phyloP scores from a whole-genome alignment of 202 grass and related monocot species.

The Schoenoplectus tabernaemontani region DNA sequence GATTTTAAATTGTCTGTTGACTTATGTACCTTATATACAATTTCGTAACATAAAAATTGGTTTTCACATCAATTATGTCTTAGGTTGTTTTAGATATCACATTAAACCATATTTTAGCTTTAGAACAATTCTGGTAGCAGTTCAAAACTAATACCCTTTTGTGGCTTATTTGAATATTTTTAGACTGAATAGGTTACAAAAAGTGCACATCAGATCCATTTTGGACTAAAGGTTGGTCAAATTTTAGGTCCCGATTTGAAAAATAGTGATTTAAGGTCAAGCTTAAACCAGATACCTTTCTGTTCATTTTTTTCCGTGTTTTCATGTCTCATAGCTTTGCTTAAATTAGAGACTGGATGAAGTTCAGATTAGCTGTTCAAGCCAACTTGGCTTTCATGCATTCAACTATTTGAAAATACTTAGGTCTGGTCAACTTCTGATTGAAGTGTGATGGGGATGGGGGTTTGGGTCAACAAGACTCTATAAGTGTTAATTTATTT shows the following conservation, averaged over 20 bases:
- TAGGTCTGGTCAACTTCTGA: neutral
- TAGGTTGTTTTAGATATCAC: neutral
- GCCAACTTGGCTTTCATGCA: neutral
- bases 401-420: no score
- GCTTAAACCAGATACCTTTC: neutral
- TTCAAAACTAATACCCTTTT: neutral
- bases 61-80: neutral
- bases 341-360: neutral
- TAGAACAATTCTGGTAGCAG: neutral
- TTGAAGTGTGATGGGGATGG: neutral
- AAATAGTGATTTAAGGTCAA: neutral
- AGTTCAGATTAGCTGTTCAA: neutral
- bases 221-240: neutral
- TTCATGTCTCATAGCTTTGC: no score
- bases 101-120: neutral
- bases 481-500: neutral
- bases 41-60: neutral
- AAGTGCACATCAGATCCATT: neutral
- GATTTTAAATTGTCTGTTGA: neutral
- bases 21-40: neutral
- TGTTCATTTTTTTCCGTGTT: no score
- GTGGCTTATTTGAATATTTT: neutral
- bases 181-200: neutral
- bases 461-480: no score
- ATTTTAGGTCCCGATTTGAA: neutral